Conservation (phyloP, 2,329 filamentous ascomycete species). For the Neofusicoccum cordaticola region DNA sequence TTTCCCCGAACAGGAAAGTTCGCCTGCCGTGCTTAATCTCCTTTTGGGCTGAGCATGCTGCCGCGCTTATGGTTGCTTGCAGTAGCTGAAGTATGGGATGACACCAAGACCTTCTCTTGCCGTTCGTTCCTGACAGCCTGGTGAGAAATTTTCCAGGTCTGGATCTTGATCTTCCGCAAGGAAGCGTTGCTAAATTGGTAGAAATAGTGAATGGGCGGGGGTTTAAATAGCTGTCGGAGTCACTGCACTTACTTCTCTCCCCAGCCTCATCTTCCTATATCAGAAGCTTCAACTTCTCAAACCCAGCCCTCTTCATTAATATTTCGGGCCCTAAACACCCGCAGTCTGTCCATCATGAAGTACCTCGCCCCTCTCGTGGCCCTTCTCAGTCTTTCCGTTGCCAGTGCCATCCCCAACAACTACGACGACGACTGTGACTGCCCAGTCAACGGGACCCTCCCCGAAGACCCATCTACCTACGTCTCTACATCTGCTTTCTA, state of each 20-base stretch:
- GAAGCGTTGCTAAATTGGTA: background rate
- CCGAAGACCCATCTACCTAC: background rate
- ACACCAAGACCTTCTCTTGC: background rate
- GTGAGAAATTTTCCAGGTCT: background rate
- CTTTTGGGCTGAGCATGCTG: background rate
- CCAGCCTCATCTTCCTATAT: background rate
- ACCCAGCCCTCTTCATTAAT: too few species aligned
- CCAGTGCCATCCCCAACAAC: background rate
- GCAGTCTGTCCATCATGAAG: background rate
- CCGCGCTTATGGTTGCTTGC: background rate
- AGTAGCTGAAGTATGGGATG: background rate
- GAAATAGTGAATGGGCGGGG: too few species aligned
- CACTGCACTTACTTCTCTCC: background rate
- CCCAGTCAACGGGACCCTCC: conserved; percentile 19
- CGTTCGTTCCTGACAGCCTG: background rate
- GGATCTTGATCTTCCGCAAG: background rate
- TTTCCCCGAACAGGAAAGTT: background rate
- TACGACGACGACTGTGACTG: conserved; percentile 19
- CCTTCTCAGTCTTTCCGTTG: conserved; percentile 3
- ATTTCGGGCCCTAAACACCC: background rate
- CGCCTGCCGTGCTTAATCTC: background rate
- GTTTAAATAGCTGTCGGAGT: background rate
- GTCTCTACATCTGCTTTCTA: conserved; percentile 20
- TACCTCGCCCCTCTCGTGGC: background rate
- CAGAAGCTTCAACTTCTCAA: background rate